A percentile compares a stretch with the other conserved stretches of the same genome.
phyloP scores from a whole-genome alignment of 2,329 filamentous ascomycete genomes.

The Tolypocladium sp. region DNA sequence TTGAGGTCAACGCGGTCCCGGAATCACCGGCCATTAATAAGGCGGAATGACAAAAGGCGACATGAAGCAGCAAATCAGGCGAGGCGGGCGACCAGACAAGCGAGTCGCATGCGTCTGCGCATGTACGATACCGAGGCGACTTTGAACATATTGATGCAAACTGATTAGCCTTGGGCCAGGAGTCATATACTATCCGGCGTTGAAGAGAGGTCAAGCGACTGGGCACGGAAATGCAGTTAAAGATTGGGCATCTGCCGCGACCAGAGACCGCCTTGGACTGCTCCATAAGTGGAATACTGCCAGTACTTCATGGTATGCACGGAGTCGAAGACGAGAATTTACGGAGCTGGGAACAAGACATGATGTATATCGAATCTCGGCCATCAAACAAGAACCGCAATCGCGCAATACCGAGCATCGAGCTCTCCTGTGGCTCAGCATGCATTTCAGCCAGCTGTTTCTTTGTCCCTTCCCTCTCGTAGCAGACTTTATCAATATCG shows the following conservation, averaged over 20 bases:
- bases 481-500: background rate
- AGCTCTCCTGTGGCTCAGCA: background rate
- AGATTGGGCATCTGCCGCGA: background rate
- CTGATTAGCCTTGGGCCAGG: background rate
- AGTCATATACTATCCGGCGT: background rate
- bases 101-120: background rate
- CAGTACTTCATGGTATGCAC: background rate
- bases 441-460: background rate
- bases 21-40: slow-evolving; percentile 6
- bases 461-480: background rate
- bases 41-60: background rate
- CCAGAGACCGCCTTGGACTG: background rate
- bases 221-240: background rate
- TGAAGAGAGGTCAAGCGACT: background rate
- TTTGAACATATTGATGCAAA: background rate
- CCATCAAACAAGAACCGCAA: background rate
- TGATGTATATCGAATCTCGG: background rate
- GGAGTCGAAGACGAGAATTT: too few relatives aligned
- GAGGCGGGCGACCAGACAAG: background rate
- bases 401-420: background rate
- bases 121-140: background rate
- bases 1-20: slow-evolving; percentile 70
- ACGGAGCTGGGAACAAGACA: background rate
- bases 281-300: too few relatives aligned
- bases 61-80: background rate